Percentiles rank a stretch among this genome's conserved stretches.
Evolutionary conservation across 371 early-diverging fungal genomes (phyloP).

Genomic region (Amoeboaphelidium protococcarum): DNA sequence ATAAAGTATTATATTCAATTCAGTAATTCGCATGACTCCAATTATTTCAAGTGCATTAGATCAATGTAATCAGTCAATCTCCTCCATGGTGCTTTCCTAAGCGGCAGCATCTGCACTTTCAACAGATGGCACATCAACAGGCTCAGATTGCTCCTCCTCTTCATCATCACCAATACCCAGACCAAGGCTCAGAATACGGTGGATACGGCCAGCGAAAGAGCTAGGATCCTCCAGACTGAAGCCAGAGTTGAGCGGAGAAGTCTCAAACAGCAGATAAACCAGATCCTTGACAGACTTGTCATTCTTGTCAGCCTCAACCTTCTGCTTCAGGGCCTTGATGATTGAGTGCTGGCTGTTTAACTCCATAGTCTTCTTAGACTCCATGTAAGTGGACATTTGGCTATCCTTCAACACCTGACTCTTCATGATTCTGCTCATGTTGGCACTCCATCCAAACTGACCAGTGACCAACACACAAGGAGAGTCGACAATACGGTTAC

Average conservation of each 20-base stretch:
- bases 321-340: constrained; percentile 18
- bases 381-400: constrained; percentile 25
- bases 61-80: no score
- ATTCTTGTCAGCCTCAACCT: constrained; percentile 8
- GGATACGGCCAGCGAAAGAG: constrained; percentile 25
- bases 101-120: no score
- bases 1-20: no score
- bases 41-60: no score
- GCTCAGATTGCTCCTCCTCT: no score
- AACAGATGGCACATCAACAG: no score
- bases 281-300: constrained; percentile 14
- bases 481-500: constrained; percentile 32
- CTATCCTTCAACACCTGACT: constrained; percentile 26
- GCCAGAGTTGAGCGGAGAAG: constrained; percentile 44
- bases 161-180: constrained; percentile 1
- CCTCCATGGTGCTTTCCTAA: no score
- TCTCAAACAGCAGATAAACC: constrained; percentile 38
- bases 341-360: constrained; percentile 55
- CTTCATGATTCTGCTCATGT: constrained; percentile 58
- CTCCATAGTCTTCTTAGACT: constrained; percentile 48
- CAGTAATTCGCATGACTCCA: no score
- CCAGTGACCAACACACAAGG: constrained; percentile 43
- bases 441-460: constrained; percentile 44
- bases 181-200: constrained; percentile 1
- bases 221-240: constrained; percentile 28